A percentile compares a stretch with the other conserved stretches of the same genome.
Evolutionary conservation across 805 yeast genomes (phyloP).

Genomic region (Zygotorulaspora sp.): DNA sequence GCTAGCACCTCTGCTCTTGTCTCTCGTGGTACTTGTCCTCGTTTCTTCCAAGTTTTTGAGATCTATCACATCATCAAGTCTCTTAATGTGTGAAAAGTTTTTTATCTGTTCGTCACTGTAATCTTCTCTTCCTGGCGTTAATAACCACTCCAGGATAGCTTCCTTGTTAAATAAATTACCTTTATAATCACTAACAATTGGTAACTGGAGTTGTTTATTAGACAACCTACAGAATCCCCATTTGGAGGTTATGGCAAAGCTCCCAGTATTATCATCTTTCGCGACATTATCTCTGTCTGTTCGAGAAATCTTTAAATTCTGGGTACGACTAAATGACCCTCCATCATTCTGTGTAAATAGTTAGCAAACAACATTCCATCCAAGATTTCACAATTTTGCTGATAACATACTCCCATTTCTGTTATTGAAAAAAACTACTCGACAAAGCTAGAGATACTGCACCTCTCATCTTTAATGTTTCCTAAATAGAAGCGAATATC

Average conservation of each 20-base stretch:
- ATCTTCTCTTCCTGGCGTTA: conserved; percentile 32
- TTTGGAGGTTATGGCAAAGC: conserved; percentile 27
- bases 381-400: too few species aligned
- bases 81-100: conserved; percentile 35
- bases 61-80: conserved; percentile 44
- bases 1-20: conserved; percentile 1
- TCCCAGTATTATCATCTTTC: conserved; percentile 17
- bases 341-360: conserved; percentile 57
- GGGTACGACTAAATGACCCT: conserved; percentile 61
- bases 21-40: conserved; percentile 5
- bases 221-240: conserved; percentile 49
- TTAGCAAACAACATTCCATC: too few species aligned
- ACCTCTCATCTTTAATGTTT: too few species aligned
- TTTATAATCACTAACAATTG: conserved; percentile 61
- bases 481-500: too few species aligned
- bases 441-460: not conserved
- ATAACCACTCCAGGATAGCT: conserved; percentile 51
- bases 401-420: not conserved
- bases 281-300: conserved; percentile 31
- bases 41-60: conserved; percentile 32
- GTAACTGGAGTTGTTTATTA: conserved; percentile 41
- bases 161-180: conserved; percentile 68
- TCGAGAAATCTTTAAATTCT: conserved; percentile 35
- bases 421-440: not conserved
- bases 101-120: conserved; percentile 25